Evolutionary conservation across 768 basidiomycete species (phyloP).

Genomic region (Rhodosporidiobolus odoratus): DNA sequence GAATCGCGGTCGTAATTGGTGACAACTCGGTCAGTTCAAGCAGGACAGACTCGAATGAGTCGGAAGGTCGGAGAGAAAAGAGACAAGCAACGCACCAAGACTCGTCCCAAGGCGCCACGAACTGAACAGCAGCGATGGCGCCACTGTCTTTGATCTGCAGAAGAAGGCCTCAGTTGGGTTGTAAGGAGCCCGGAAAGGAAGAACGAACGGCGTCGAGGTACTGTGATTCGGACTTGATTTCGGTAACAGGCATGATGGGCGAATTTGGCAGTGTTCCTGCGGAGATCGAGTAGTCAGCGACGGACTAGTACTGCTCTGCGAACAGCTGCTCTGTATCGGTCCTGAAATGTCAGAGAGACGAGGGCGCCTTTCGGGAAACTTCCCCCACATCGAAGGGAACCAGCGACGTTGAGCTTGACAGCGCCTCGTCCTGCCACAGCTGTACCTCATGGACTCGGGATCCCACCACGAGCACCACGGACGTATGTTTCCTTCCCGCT

Average conservation of each 20-base stretch:
- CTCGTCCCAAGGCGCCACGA: conserved; percentile 35
- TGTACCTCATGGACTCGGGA: no score
- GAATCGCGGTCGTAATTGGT: no score
- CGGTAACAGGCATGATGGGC: conserved; percentile 29
- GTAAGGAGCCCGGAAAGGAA: not conserved
- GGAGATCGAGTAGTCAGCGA: not conserved
- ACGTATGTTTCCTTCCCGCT: no score
- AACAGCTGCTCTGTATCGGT: not conserved
- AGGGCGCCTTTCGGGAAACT: no score
- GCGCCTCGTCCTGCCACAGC: no score
- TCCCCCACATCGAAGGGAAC: no score
- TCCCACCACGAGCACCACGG: no score
- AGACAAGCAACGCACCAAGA: conserved; percentile 14
- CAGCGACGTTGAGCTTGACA: no score
- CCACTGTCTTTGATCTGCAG: conserved; percentile 14
- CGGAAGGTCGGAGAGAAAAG: not conserved
- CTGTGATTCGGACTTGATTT: conserved; percentile 16
- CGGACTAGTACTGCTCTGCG: not conserved
- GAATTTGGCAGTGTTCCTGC: not conserved
- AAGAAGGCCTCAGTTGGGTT: not conserved
- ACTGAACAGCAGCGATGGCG: conserved; percentile 19
- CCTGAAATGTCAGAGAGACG: no score
- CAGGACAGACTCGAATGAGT: not conserved
- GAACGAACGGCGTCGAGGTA: conserved; percentile 26
- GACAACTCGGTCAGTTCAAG: no score